Base-by-base conservation (phyloP, 1,284 basidiomycete genomes). In the Pseudozyma tsukubaensis region DNA sequence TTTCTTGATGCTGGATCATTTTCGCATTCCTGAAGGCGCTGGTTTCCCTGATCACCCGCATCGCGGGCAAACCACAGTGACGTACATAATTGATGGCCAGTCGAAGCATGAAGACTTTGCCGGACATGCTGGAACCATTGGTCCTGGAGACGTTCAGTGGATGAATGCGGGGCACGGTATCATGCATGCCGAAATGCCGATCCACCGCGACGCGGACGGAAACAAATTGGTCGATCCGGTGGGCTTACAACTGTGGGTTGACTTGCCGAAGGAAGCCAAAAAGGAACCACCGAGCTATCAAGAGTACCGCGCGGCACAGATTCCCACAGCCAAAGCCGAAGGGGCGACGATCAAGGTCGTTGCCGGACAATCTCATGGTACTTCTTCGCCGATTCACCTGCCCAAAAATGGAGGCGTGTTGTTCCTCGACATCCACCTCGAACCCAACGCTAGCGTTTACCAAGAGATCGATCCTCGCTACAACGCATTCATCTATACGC, bases 181-280 rank as follows among this genome's bases (percentile, higher is more conserved):
- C 50, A 72, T 79, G 70, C 86, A 86, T 62, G 81, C 84, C 40
- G 84, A 88, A 86, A 97, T 97, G 92, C 95, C 96, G 3, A 87
- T 93, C 5, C 91, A 92, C 72, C 89, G 86, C 7, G 85, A 87
- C 21, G 90, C 89, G n/a, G 71, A 86, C 2, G 78, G 79, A 8
- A 72, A 75, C 42, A 72, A 72, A 40, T 50, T 82, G 4, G 90
- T 92, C 86, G 92, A 83, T 88, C 94, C 79, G 82, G 88, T 81
- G 34, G 95, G 94, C 8, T 87, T 98, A 42, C 95, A 98, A 81
- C 89, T 98, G 29, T 97, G 95, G 96, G 87, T 97, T 48, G 95
- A 97, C 85, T 87, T 98, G 16, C 96, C 95, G 0, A 91, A 91
- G 77, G 83, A 92, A 86, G 89, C 89, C 85, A 98, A 97, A 86